These are phyloP conservation scores for Podaxis rugospora DNA, from an alignment of 768 basidiomycete species.

Conservation along the genomic window DNA sequence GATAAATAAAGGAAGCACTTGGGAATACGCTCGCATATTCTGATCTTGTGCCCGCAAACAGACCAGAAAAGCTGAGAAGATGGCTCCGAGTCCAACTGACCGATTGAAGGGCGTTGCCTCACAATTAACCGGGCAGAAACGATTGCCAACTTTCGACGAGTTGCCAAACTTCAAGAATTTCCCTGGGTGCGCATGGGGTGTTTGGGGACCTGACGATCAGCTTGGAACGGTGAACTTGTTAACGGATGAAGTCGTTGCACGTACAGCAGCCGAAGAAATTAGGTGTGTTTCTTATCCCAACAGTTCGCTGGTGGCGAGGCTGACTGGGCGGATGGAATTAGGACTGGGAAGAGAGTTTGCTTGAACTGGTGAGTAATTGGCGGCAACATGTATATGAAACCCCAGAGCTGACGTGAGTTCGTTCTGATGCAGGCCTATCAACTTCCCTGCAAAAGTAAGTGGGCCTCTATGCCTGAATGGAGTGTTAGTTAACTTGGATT, in stretches of 20 bases:
- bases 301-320: not conserved
- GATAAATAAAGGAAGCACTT: not conserved
- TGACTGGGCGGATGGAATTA: slow-evolving; percentile 16
- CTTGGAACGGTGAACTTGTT: slow-evolving; percentile 65
- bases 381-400: not conserved
- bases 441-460: slow-evolving; percentile 58
- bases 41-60: not conserved
- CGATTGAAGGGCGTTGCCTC: slow-evolving; percentile 25
- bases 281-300: slow-evolving; percentile 21
- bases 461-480: too few species aligned
- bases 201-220: slow-evolving; percentile 64
- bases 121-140: slow-evolving; percentile 17
- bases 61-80: not conserved
- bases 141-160: slow-evolving; percentile 32
- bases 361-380: slow-evolving; percentile 51
- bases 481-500: not conserved
- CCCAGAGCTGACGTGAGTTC: not conserved
- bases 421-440: slow-evolving; percentile 46
- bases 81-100: slow-evolving; percentile 21
- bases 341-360: slow-evolving; percentile 49
- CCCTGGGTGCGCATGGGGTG: slow-evolving; percentile 63
- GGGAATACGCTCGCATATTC: not conserved
- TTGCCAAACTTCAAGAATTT: slow-evolving; percentile 44
- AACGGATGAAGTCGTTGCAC: slow-evolving; percentile 58
- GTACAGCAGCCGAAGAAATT: slow-evolving; percentile 54